Percentiles rank a stretch among this genome's conserved stretches.
phyloP scores from a whole-genome alignment of 2,329 filamentous ascomycete genomes.

The Trichoderma sp. region DNA sequence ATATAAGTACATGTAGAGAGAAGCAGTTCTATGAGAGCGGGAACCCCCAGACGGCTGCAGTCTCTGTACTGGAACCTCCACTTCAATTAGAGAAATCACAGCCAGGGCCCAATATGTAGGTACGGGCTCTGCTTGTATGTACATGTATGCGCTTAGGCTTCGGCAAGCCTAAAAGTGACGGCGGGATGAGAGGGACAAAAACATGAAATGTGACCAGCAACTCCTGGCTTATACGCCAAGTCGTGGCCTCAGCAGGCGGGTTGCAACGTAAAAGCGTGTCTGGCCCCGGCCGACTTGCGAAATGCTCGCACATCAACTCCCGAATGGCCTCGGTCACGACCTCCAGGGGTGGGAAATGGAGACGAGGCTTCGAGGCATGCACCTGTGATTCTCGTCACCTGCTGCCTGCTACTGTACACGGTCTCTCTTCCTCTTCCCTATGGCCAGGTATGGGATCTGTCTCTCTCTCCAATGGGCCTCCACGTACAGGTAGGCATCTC shows the following conservation, averaged over 20 bases:
- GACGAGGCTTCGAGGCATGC: not conserved
- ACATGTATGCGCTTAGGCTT: not conserved
- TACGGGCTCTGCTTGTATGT: not conserved
- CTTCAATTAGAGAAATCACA: not conserved
- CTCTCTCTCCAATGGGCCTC: not conserved
- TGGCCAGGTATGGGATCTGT: not conserved
- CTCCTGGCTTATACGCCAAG: slow-evolving; percentile 12
- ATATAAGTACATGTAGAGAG: not conserved
- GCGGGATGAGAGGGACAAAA: not conserved
- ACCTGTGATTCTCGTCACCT: not conserved
- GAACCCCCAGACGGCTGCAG: not conserved
- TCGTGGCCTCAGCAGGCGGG: not conserved
- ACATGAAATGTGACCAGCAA: slow-evolving; percentile 2
- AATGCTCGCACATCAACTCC: not conserved
- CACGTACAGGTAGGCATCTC: not conserved
- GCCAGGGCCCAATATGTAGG: not conserved
- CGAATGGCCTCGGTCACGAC: not conserved
- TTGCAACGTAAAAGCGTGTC: slow-evolving; percentile 10
- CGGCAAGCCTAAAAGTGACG: not conserved
- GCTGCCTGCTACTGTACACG: not conserved
- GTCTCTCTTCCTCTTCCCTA: not conserved
- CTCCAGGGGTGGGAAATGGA: not conserved
- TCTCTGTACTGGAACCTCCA: not conserved
- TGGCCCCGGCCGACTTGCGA: not conserved
- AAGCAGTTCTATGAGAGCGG: not conserved